A percentile compares a stretch with the other conserved stretches of the same genome.
Evolutionary conservation across 805 yeast species (phyloP).

Genomic region (Candida qinlingensis): DNA sequence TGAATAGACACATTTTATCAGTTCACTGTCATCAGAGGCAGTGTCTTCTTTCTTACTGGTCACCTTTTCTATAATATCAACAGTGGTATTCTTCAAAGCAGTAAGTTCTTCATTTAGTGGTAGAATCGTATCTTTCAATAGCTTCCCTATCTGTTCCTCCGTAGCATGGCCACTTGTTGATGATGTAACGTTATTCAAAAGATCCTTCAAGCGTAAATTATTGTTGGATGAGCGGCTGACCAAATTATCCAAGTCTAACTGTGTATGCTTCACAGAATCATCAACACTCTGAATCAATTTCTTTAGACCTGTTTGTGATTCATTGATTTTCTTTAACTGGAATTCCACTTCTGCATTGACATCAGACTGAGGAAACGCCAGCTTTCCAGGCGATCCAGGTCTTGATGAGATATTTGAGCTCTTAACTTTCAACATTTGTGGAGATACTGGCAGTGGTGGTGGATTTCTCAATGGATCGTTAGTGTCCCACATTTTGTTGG

Average conservation of each 20-base stretch:
- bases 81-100: not conserved
- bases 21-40: not conserved
- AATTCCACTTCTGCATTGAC: conserved; percentile 21
- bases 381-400: conserved; percentile 20
- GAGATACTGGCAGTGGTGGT: conserved; percentile 36
- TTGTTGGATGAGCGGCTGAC: conserved; percentile 25
- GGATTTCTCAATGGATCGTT: conserved; percentile 35
- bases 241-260: conserved; percentile 23
- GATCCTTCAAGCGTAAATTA: conserved; percentile 23
- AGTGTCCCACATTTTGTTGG: conserved; percentile 32
- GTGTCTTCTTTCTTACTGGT: too few species aligned
- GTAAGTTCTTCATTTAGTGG: not conserved
- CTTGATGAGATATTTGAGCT: conserved; percentile 15
- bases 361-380: conserved; percentile 14
- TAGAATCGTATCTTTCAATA: not conserved
- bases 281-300: conserved; percentile 24
- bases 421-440: conserved; percentile 29
- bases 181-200: conserved; percentile 18
- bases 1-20: too few species aligned
- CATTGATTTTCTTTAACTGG: conserved; percentile 24
- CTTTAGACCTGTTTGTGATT: conserved; percentile 27
- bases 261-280: conserved; percentile 24
- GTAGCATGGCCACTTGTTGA: not conserved
- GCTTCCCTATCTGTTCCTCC: not conserved
- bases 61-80: not conserved